Evolutionary conservation across 2,329 filamentous ascomycete genomes (phyloP).

Genomic region (Pseudogymnoascus sp.): DNA sequence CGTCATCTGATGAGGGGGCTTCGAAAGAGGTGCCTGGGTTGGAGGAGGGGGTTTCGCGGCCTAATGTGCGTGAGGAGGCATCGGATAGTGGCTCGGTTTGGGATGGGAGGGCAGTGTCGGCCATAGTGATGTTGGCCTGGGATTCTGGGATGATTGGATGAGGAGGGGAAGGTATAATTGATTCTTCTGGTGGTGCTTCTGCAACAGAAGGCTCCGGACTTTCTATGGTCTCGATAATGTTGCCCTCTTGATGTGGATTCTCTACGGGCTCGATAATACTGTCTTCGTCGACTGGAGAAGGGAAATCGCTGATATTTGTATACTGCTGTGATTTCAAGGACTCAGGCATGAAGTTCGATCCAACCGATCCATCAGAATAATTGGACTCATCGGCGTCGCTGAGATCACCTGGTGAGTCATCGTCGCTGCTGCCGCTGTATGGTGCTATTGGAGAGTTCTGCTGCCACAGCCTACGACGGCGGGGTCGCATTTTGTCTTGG

Average conservation of each 20-base stretch:
- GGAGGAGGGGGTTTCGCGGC: not conserved
- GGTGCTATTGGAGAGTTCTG: not conserved
- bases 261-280: not conserved
- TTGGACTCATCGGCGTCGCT: not conserved
- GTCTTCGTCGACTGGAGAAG: not conserved
- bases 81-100: not conserved
- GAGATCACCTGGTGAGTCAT: not conserved
- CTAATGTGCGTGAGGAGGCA: not conserved
- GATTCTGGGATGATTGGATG: not conserved
- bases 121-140: not conserved
- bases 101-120: not conserved
- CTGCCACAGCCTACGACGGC: conserved; percentile 2
- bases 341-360: not conserved
- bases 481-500: conserved; percentile 2
- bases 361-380: not conserved
- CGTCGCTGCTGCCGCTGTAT: not conserved
- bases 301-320: not conserved
- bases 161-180: not conserved
- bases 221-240: not conserved
- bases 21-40: not conserved
- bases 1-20: not conserved
- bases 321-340: not conserved
- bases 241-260: not conserved
- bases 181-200: not conserved
- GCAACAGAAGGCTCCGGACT: not conserved